Evolutionary conservation across 2,329 filamentous ascomycete genomes (phyloP), one percentile per base, ranked within the genome.

Genomic region (Paraphaeosphaeria minitans): DNA sequence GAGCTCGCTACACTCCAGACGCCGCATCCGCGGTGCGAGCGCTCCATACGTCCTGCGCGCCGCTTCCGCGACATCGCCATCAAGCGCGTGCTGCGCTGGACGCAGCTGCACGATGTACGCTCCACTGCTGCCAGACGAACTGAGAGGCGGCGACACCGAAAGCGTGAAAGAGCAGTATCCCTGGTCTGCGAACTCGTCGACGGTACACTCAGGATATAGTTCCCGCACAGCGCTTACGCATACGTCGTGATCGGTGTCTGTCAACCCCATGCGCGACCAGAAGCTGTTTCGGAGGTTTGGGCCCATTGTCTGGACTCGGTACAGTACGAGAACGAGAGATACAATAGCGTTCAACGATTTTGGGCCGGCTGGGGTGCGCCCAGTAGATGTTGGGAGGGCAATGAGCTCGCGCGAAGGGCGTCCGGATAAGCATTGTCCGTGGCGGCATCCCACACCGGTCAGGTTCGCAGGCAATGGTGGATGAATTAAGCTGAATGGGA

Each of bases 21-120:
- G 21, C 45, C 51, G 49, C 24, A 64, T 51, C 6, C 9, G 53
- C 1, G 76, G 74, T n/a, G 65, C 72, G 19, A 68, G 56, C 3
- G 19, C n/a, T 1, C 65, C 54, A 49, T 76, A 75, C 1, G 56
- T 60, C 0, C 19, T 39, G 41, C 50, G 62, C 4, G 75, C 75
- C 16, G 59, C 61, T 3, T 35, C 45, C 3, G 60, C 46, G 13
- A 72, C 63, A 8, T 53, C 8, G n/a, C 72, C 46, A 45, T 72
- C 63, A 4, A 74, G 60, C 0, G 61, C 55, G 56, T 74, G 65
- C 48, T 61, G 63, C 7, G 52, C 7, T 7, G 72, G 67, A 3
- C 73, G 67, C n/a, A 75, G 41, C 52, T 75, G 73, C 7, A 74
- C 52, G 7, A 75, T 65, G 12, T 57, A 24, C 8, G 37, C 19